Conservation (phyloP, 2,329 filamentous ascomycete species). For the Diaporthe helianthi region DNA sequence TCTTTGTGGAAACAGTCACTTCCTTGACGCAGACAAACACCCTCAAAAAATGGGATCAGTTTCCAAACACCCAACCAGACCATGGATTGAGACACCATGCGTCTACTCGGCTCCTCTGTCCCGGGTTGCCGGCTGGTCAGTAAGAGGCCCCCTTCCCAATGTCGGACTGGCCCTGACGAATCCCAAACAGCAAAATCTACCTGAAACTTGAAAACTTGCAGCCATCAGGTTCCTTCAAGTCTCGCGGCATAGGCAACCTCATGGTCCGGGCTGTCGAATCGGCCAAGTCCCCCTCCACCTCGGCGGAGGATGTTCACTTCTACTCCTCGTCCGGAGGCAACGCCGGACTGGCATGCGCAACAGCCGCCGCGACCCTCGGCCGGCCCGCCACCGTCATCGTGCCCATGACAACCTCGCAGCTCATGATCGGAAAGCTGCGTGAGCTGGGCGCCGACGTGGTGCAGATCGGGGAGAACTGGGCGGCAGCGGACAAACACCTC, state of each 20-base stretch:
- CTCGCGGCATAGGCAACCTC: constrained; percentile 75
- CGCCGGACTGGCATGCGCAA: constrained; percentile 80
- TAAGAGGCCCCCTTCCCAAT: constrained; percentile 15
- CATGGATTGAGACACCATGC: constrained; percentile 74
- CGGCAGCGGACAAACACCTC: constrained; percentile 72
- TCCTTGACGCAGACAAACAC: neutral
- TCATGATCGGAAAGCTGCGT: constrained; percentile 73
- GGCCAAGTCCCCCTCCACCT: constrained; percentile 38
- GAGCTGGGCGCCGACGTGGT: constrained; percentile 72
- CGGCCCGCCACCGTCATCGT: constrained; percentile 75
- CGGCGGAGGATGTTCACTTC: constrained; percentile 63
- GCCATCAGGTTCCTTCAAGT: constrained; percentile 86
- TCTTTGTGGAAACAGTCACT: neutral
- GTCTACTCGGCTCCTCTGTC: constrained; percentile 70
- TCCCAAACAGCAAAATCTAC: constrained; percentile 69
- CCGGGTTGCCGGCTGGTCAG: constrained; percentile 71
- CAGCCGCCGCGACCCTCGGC: constrained; percentile 67
- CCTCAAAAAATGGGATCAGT: constrained; percentile 41
- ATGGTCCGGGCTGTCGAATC: constrained; percentile 58
- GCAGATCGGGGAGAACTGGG: constrained; percentile 70
- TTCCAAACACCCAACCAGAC: constrained; percentile 43
- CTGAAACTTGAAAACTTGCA: constrained; percentile 85
- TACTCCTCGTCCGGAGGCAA: constrained; percentile 80
- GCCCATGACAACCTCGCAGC: constrained; percentile 66
- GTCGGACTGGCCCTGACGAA: neutral